These are phyloP conservation scores for Russula sp. DNA, from an alignment of 768 basidiomycete species.

Conservation along the genomic window DNA sequence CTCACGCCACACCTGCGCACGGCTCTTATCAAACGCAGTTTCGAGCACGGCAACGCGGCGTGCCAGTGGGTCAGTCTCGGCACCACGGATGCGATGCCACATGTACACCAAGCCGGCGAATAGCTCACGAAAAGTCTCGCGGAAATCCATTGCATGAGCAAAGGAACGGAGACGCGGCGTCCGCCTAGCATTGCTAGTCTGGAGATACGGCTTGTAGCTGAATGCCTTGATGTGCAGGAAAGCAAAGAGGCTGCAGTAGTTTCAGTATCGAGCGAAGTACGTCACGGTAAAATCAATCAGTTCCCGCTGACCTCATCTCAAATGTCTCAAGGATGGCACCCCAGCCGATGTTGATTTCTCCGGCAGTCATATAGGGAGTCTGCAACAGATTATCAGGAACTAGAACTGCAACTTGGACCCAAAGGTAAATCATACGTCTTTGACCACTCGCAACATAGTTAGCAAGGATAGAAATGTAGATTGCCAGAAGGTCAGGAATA, in stretches of 20 bases:
- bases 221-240: constrained; percentile 70
- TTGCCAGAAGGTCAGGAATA: constrained; percentile 78
- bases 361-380: constrained; percentile 66
- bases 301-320: constrained; percentile 60
- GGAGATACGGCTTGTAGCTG: constrained; percentile 56
- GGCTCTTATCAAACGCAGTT: constrained; percentile 31
- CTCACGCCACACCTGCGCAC: constrained; percentile 23
- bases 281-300: constrained; percentile 15
- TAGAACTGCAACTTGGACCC: not conserved
- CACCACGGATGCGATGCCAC: constrained; percentile 45
- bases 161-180: constrained; percentile 56
- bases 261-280: not conserved
- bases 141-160: constrained; percentile 59
- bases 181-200: constrained; percentile 30
- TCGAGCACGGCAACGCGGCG: constrained; percentile 37
- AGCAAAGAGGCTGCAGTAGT: constrained; percentile 49
- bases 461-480: constrained; percentile 53
- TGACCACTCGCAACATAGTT: constrained; percentile 52
- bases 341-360: constrained; percentile 67
- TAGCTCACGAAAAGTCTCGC: constrained; percentile 62
- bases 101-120: constrained; percentile 55
- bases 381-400: constrained; percentile 26
- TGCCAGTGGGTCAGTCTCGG: constrained; percentile 46
- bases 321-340: constrained; percentile 62
- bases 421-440: constrained; percentile 41